Conservation (phyloP, 2,329 filamentous ascomycete species). For the Ophiocordyceps polyrhachis-furcata region DNA sequence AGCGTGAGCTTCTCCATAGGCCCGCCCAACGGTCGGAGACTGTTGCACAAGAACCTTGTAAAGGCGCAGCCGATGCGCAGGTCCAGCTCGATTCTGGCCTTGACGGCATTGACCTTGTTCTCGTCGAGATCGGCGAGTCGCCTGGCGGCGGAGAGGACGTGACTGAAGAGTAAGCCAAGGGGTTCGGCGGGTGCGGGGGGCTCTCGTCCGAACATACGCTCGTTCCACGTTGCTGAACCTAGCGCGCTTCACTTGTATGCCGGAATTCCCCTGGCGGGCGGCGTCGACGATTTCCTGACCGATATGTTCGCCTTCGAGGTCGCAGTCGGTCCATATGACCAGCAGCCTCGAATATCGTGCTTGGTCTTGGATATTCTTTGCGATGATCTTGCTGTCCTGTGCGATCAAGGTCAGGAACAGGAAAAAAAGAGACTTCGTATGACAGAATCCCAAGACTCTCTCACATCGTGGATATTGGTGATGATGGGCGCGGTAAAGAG, state of each 20-base stretch:
- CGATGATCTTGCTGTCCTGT: conserved; percentile 62
- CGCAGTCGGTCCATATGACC: conserved; percentile 98
- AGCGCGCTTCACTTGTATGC: conserved; percentile 66
- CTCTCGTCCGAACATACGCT: conserved; percentile 35
- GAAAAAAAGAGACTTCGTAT: neutral
- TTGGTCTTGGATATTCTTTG: conserved; percentile 66
- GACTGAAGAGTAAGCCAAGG: conserved; percentile 27
- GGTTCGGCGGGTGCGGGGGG: neutral
- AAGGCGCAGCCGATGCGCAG: conserved; percentile 84
- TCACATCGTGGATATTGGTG: conserved; percentile 47
- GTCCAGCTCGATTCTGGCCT: conserved; percentile 80
- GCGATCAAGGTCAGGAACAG: neutral
- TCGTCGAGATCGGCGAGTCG: conserved; percentile 66
- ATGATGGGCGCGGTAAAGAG: conserved; percentile 69
- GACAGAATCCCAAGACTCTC: conserved; percentile 4
- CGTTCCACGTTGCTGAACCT: conserved; percentile 91
- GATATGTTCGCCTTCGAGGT: conserved; percentile 93
- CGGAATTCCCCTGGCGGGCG: conserved; percentile 53
- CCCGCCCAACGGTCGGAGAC: conserved; percentile 52
- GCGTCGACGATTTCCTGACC: conserved; percentile 76
- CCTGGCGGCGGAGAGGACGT: conserved; percentile 69
- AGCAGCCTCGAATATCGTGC: conserved; percentile 55
- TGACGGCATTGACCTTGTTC: conserved; percentile 69
- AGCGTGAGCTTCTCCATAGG: conserved; percentile 46
- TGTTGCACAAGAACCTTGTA: conserved; percentile 70